Conservation (phyloP, 305 asterid species). For the Rubia balearica region DNA sequence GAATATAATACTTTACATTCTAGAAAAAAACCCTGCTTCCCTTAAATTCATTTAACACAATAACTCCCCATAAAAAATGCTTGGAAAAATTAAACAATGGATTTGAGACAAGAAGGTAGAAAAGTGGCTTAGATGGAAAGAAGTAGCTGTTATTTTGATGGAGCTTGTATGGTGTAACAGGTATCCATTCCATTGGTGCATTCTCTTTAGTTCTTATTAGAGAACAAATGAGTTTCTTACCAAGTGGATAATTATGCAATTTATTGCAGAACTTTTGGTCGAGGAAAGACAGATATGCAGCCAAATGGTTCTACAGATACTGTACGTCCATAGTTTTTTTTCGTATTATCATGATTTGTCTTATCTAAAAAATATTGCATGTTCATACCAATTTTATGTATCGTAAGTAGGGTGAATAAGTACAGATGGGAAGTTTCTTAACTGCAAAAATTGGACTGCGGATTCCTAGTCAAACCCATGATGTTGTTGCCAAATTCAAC, state of each 20-base stretch:
- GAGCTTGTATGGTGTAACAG: slow-evolving; percentile 24
- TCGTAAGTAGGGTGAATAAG: no score
- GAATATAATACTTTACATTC: no score
- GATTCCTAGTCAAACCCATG: no score
- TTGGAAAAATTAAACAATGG: slow-evolving; percentile 10
- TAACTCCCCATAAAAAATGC: neutral
- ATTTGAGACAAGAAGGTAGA: slow-evolving; percentile 31
- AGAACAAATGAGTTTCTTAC: slow-evolving; percentile 16
- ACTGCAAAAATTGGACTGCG: no score
- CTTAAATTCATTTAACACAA: slow-evolving; percentile 39
- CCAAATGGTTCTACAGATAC: neutral
- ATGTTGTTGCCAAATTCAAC: no score
- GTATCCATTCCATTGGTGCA: slow-evolving; percentile 55
- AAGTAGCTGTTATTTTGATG: slow-evolving; percentile 36
- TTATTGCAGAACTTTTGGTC: slow-evolving; percentile 20
- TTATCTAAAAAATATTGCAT: neutral
- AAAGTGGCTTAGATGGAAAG: neutral
- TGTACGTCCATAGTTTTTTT: no score
- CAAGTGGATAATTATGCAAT: slow-evolving; percentile 9
- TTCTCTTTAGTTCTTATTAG: slow-evolving; percentile 25
- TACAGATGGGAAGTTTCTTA: no score
- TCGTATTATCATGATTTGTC: neutral
- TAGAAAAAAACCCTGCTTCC: neutral
- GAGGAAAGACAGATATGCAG: slow-evolving; percentile 13
- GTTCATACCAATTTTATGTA: slow-evolving; percentile 19